Percentiles rank a stretch among this genome's conserved stretches.
Conservation (phyloP, 352 stramenopile species). For the Phytophthora cajani region DNA sequence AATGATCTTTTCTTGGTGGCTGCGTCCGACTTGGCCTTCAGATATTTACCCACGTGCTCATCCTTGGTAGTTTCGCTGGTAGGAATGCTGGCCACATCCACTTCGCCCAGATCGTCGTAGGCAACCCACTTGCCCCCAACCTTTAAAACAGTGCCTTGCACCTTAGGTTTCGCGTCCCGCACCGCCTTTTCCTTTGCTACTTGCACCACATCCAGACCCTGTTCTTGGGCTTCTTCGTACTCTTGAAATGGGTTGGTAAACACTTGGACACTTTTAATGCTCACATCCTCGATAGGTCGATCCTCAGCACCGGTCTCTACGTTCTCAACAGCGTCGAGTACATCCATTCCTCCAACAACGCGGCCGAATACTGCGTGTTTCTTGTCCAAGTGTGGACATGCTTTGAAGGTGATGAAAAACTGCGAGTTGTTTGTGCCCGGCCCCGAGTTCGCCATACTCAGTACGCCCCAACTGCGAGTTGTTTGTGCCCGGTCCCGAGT, state of each 20-base stretch:
- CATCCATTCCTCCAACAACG: slow-evolving; percentile 93
- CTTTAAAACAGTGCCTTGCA: slow-evolving; percentile 83
- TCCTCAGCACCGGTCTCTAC: slow-evolving; percentile 82
- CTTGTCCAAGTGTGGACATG: slow-evolving; percentile 96
- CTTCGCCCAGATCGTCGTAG: slow-evolving; percentile 73
- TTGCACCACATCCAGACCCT: slow-evolving; percentile 66
- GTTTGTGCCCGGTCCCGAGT: slow-evolving; percentile 96
- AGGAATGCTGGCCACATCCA: slow-evolving; percentile 57
- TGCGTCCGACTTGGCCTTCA: slow-evolving; percentile 40
- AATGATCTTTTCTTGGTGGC: slow-evolving; percentile 34
- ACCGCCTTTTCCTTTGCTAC: slow-evolving; percentile 58
- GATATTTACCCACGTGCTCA: slow-evolving; percentile 76
- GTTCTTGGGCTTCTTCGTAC: slow-evolving; percentile 66
- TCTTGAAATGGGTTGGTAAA: slow-evolving; percentile 92
- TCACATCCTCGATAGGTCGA: slow-evolving; percentile 83
- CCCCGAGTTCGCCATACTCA: slow-evolving; percentile 82
- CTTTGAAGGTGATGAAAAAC: slow-evolving; percentile 99
- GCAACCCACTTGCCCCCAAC: slow-evolving; percentile 81
- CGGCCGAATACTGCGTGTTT: slow-evolving; percentile 98
- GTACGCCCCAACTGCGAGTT: slow-evolving; percentile 95
- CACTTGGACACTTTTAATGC: slow-evolving; percentile 80
- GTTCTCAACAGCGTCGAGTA: slow-evolving; percentile 82
- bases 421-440: slow-evolving; percentile 97
- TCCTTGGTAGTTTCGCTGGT: slow-evolving; percentile 49
- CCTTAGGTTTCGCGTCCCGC: slow-evolving; percentile 51